A percentile compares a stretch with the other conserved stretches of the same genome.
Conservation (phyloP, 73 alveolate species). For the Symbiodinium pilosum region DNA sequence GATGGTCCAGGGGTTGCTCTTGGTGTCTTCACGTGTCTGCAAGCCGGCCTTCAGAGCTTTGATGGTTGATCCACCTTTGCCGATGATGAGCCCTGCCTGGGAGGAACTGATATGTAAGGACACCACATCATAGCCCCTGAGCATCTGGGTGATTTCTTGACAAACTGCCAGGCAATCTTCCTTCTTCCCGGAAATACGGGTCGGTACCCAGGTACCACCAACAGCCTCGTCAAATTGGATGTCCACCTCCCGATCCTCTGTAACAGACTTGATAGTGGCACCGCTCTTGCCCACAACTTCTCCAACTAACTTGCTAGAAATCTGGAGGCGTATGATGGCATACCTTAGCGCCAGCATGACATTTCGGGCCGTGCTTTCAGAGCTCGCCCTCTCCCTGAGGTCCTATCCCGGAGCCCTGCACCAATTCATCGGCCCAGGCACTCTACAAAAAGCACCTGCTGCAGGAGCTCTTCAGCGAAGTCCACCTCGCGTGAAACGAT, state of each 20-base stretch:
- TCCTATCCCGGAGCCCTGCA: background rate
- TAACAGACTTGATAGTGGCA: background rate
- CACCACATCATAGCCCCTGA: conserved; percentile 2
- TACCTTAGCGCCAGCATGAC: background rate
- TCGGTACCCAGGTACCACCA: background rate
- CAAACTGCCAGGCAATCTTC: conserved; percentile 27
- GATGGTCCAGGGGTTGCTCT: conserved; percentile 44
- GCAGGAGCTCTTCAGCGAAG: conserved; percentile 17
- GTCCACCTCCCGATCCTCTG: conserved; percentile 39
- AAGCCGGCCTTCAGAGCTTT: conserved; percentile 15
- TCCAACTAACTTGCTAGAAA: background rate
- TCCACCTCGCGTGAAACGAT: background rate
- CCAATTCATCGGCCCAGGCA: background rate
- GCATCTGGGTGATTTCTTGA: background rate
- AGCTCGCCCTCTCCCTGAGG: background rate
- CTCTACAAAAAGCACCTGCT: background rate
- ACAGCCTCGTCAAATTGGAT: conserved; percentile 18
- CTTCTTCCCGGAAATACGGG: background rate
- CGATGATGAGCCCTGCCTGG: conserved; percentile 50
- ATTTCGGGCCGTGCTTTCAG: background rate
- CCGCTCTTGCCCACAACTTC: conserved; percentile 57
- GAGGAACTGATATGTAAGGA: background rate
- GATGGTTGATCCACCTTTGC: conserved; percentile 11
- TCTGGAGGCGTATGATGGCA: background rate
- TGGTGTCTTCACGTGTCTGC: conserved; percentile 29